Evolutionary conservation across 352 stramenopile genomes (phyloP), one percentile per base, ranked within the genome.

Genomic region (Peronospora belbahrii): DNA sequence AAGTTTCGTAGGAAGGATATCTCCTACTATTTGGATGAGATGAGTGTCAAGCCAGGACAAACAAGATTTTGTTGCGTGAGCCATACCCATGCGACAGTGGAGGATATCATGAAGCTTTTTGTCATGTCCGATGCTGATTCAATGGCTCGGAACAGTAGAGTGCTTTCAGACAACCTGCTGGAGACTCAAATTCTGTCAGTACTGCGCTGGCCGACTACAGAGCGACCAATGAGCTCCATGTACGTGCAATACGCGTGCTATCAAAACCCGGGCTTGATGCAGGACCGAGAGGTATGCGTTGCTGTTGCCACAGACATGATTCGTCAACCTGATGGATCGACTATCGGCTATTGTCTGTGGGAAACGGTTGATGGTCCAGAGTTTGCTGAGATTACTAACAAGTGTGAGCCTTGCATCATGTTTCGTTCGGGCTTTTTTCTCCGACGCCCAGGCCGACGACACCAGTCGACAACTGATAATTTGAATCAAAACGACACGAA

Each of bases 281-380:
- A 43, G 17, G 72, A 79, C 30, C 69, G 55, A 42, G 62, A 70
- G 23, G 37, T 69, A 31, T 67, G 60, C 30, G 22, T 66, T 17
- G 49, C 59, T 10, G 46, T 66, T 15, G 61, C 66, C 17, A 75
- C 65, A 1, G 59, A 75, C 7, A 42, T 65, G 27, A 59, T 72
- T 31, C 48, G 15, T 4, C 56, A 70, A 39, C 35, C 64, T 22
- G 52, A 77, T 30, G 64, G 67, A 13, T 70, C 69, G 1, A 75
- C 61, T 0, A 68, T 81, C 30, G 72, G 66, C 40, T 84, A 81
- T 42, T 81, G 72, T 42, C 59, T 84, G 9, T 81, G 69, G 72
- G 67, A 84, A 42, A 81, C 69, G 6, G 60, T 84, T 24, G 59
- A 79, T 14, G 56, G 65, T 11, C 47, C 40, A 1, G 54, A 65